phyloP scores from a whole-genome alignment of 2,329 filamentous ascomycete genomes.

The Botrytis squamosa region DNA sequence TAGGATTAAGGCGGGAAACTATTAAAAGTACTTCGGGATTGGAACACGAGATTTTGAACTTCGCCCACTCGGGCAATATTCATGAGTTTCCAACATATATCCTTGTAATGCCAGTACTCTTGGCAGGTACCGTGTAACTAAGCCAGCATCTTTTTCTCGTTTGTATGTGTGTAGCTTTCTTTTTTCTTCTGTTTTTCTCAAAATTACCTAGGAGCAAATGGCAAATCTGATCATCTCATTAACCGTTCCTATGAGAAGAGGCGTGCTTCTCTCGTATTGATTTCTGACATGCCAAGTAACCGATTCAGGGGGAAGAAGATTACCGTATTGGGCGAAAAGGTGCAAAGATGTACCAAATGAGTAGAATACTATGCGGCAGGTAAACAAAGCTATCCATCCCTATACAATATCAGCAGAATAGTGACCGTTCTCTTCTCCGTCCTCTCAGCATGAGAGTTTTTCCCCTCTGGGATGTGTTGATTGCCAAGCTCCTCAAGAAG shows the following conservation, averaged over 20 bases:
- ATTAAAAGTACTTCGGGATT: conserved; percentile 18
- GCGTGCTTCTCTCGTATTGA: conserved; percentile 18
- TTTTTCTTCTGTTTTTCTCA: not conserved
- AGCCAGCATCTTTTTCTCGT: not conserved
- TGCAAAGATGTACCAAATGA: not conserved
- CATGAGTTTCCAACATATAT: conserved; percentile 6
- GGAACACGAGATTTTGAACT: conserved; percentile 18
- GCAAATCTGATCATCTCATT: not conserved
- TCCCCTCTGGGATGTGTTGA: not conserved
- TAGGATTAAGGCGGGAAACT: conserved; percentile 10
- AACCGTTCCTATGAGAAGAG: not conserved
- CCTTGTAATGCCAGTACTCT: conserved; percentile 4
- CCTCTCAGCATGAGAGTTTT: not conserved
- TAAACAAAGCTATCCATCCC: not conserved
- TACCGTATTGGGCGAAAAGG: not conserved
- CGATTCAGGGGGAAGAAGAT: conserved; percentile 6
- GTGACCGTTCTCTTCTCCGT: not conserved
- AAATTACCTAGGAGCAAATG: not conserved
- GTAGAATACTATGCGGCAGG: not conserved
- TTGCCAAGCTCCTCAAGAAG: not conserved
- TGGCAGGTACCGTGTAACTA: conserved; percentile 20
- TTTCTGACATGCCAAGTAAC: conserved; percentile 7
- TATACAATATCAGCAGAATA: not conserved
- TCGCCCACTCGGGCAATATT: conserved; percentile 12
- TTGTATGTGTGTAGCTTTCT: not conserved